Percentiles rank a stretch among this genome's conserved stretches.
Evolutionary conservation across 2,329 filamentous ascomycete species (phyloP).

Genomic region (Conoideocrella luteorostrata): DNA sequence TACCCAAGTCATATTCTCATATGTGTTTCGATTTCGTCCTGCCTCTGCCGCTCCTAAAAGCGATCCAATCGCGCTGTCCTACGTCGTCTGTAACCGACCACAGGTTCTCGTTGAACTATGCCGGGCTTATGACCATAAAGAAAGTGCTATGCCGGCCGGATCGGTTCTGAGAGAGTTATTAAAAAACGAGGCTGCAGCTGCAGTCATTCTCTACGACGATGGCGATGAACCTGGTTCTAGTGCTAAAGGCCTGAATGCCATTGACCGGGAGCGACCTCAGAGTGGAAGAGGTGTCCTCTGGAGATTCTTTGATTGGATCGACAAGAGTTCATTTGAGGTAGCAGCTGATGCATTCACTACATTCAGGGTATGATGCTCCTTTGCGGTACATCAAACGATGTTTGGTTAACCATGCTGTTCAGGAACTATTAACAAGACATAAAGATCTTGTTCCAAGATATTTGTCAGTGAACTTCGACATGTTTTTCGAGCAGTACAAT

Average conservation of each 20-base stretch:
- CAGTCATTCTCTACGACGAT: constrained; percentile 89
- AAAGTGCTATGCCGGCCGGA: constrained; percentile 87
- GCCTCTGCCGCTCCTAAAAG: constrained; percentile 57
- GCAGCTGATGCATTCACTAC: constrained; percentile 97
- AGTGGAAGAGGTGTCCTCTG: constrained; percentile 85
- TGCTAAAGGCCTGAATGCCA: constrained; percentile 67
- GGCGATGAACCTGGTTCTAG: constrained; percentile 64
- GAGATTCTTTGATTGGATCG: constrained; percentile 96
- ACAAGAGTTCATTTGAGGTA: constrained; percentile 92
- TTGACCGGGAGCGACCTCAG: constrained; percentile 70
- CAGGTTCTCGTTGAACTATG: constrained; percentile 86
- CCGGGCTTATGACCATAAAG: constrained; percentile 80
- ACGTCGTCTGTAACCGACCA: constrained; percentile 78
- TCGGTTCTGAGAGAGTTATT: constrained; percentile 80
- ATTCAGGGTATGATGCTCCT: constrained; percentile 62
- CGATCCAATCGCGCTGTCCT: constrained; percentile 80
- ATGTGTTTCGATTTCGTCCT: constrained; percentile 84
- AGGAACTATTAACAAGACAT: constrained; percentile 93
- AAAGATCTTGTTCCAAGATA: constrained; percentile 87
- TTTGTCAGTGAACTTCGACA: constrained; percentile 80
- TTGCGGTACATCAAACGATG: background rate
- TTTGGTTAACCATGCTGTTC: background rate
- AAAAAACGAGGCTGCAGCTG: constrained; percentile 86
- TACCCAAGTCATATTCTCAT: constrained; percentile 90
- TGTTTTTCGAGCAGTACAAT: constrained; percentile 92